Conservation (phyloP, 1,284 basidiomycete species). For the Gymnopus androsaceus region DNA sequence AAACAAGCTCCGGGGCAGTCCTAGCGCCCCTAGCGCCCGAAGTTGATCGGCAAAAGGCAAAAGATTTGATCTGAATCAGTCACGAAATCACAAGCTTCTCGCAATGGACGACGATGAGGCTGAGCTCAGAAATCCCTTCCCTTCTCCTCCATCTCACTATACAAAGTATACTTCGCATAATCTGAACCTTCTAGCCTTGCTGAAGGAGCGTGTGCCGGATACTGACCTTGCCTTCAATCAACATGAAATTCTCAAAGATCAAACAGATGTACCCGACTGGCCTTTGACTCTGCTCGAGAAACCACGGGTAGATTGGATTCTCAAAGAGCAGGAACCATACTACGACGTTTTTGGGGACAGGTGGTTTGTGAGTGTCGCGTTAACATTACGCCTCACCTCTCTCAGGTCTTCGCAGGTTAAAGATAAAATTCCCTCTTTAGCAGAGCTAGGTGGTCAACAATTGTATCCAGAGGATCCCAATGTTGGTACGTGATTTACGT, state of each 20-base stretch:
- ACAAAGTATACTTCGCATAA: slow-evolving; percentile 71
- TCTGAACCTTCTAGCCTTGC: slow-evolving; percentile 59
- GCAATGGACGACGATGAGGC: slow-evolving; percentile 68
- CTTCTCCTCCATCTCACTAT: slow-evolving; percentile 79
- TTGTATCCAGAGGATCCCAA: slow-evolving; percentile 71
- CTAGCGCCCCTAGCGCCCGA: too few relatives aligned
- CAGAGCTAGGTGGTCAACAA: slow-evolving; percentile 69
- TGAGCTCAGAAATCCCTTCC: slow-evolving; percentile 79
- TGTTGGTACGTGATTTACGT: slow-evolving; percentile 45
- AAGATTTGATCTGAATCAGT: background rate
- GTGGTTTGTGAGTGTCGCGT: slow-evolving; percentile 64
- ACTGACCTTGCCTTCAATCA: slow-evolving; percentile 49
- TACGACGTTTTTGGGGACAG: slow-evolving; percentile 79
- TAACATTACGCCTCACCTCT: background rate
- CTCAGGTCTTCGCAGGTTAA: slow-evolving; percentile 54
- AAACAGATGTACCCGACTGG: slow-evolving; percentile 73
- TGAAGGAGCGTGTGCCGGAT: slow-evolving; percentile 49
- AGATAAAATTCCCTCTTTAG: slow-evolving; percentile 72
- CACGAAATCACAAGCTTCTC: background rate
- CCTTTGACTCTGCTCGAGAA: slow-evolving; percentile 71
- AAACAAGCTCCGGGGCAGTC: too few relatives aligned
- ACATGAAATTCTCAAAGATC: slow-evolving; percentile 61
- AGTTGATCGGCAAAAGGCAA: too few relatives aligned
- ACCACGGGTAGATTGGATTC: slow-evolving; percentile 80
- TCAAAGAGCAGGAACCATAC: slow-evolving; percentile 67